Base-by-base conservation (phyloP, 2,329 filamentous ascomycete species). In the Claviceps sorghi region DNA sequence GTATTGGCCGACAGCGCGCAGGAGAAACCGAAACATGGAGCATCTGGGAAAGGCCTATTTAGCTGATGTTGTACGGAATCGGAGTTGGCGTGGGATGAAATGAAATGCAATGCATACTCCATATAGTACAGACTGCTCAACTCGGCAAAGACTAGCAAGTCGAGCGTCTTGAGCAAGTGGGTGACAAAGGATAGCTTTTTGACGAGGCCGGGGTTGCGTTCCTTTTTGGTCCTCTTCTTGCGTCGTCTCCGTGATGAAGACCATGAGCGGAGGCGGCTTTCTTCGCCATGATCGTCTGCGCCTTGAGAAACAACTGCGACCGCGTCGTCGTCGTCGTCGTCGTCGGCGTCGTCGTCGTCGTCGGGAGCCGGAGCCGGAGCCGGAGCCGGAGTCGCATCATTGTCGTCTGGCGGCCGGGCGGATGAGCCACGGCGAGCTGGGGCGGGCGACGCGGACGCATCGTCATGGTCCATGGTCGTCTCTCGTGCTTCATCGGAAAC, bases 101-200 rank as follows among this genome's bases (percentile, higher is more conserved):
- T 9, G n/a, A 17, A 8, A 32, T 19, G n/a, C 11, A 46, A 38
- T 17, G 63, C 76, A 52, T 71, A 85, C 82, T 86, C 82, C 76
- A 85, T 80, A 64, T 84, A 85, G 63, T 86, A 86, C 58, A 85
- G 59, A 44, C 76, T 73, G 60, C 78, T 82, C 53, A 85, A 69
- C 68, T 85, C 80, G 42, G 76, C 77, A 63, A 81, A 82, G 48
- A 83, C 75, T 46, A 84, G 61, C 59, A 77, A 74, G 67, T 86
- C 82, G 54, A 85, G 69, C 55, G 74, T 78, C 60, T 72, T 71
- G 58, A 82, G 75, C 55, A 85, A 69, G 58, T 81, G 75, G 42
- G 72, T 77, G 58, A 83, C 67, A 61, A 83, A 81, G 56, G 78
- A 67, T 52, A 79, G 69, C 70, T 82, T 83, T 65, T 76, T 81